These are phyloP conservation scores for Tetrahymena thermophila DNA, from an alignment of 73 alveolate species.

Conservation along the genomic window DNA sequence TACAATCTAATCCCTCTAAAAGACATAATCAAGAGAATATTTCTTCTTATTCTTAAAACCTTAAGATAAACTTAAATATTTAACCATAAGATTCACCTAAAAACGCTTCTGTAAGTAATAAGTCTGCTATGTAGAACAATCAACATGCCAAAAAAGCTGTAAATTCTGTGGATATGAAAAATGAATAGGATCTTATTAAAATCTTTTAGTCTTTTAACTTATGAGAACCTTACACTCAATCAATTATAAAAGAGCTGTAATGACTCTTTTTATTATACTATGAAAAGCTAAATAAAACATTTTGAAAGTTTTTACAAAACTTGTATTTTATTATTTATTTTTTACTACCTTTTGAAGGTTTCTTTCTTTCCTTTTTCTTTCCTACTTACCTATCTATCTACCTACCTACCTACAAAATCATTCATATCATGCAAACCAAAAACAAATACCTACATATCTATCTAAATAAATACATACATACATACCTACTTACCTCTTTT, in stretches of 20 bases:
- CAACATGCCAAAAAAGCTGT: background rate
- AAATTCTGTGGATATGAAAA: background rate
- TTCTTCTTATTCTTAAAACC: background rate
- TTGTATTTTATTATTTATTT: background rate
- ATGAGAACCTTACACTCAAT: background rate
- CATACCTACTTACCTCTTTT: too few relatives aligned
- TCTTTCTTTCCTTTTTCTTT: background rate
- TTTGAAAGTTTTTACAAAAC: background rate
- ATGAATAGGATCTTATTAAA: background rate
- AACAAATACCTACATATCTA: background rate
- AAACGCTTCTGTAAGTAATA: background rate
- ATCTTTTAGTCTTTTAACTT: background rate
- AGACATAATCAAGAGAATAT: background rate
- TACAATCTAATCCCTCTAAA: background rate
- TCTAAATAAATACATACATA: too few relatives aligned
- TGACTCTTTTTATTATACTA: too few relatives aligned
- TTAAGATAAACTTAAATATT: background rate
- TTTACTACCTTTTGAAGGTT: background rate
- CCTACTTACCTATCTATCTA: background rate
- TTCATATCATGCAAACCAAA: background rate
- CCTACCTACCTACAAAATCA: background rate
- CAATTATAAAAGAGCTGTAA: too few relatives aligned
- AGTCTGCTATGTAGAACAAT: background rate
- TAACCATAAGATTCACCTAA: background rate
- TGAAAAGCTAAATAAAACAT: background rate